A percentile compares a stretch with the other conserved stretches of the same genome.
These are phyloP conservation scores for Chrysochromulina tobinii DNA, from an alignment of 78 protist species.

Conservation along the genomic window DNA sequence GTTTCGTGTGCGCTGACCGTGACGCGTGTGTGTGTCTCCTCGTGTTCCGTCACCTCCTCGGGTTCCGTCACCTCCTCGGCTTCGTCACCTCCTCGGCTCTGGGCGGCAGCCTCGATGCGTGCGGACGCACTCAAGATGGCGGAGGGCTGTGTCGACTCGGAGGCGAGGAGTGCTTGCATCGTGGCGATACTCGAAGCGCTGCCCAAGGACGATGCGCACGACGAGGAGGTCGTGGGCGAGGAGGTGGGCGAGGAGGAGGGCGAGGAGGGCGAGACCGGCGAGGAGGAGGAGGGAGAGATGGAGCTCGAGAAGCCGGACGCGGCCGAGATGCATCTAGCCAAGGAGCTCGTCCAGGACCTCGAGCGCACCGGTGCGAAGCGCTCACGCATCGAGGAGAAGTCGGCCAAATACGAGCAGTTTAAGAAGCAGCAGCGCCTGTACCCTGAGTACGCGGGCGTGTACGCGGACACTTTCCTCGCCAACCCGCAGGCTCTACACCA, in stretches of 20 bases:
- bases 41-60: no score
- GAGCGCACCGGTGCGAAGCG: not conserved
- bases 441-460: conserved; percentile 1
- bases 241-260: not conserved
- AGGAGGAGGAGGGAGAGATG: not conserved
- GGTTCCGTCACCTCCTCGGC: no score
- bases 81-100: no score
- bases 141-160: no score
- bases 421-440: not conserved
- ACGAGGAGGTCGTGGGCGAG: not conserved
- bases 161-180: no score
- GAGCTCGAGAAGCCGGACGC: not conserved
- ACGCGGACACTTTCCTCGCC: not conserved
- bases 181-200: not conserved
- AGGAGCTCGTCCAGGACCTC: not conserved
- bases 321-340: not conserved
- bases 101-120: no score
- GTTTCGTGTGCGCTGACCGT: no score
- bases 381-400: not conserved
- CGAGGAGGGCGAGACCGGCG: not conserved
- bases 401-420: not conserved
- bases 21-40: no score
- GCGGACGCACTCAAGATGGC: no score
- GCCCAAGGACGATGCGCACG: not conserved
- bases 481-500: not conserved